Percentiles rank a stretch among this genome's conserved stretches.
Conservation (phyloP, 164 flowering plant genomes). For the Dillenia turbinata region DNA sequence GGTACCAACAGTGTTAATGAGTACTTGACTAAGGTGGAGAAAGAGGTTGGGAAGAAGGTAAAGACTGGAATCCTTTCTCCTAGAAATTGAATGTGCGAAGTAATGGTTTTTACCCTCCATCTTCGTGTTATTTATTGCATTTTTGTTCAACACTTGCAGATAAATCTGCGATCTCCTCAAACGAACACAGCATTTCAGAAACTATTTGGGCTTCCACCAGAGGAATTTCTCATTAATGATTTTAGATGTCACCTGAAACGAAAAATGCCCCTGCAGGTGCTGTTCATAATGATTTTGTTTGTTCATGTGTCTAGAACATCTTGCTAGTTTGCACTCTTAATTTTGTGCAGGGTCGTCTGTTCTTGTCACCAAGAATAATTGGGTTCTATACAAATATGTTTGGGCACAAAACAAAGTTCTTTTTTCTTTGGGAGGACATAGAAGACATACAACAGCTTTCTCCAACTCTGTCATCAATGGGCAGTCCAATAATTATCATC, state of each 20-base stretch:
- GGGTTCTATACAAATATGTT: constrained; percentile 88
- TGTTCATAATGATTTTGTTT: neutral
- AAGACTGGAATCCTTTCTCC: constrained; percentile 1
- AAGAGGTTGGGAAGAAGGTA: constrained; percentile 97
- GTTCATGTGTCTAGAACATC: neutral
- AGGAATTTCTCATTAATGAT: constrained; percentile 97
- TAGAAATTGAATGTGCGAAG: constrained; percentile 3
- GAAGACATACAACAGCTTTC: constrained; percentile 78
- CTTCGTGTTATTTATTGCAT: neutral
- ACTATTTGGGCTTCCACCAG: constrained; percentile 87
- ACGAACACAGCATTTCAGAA: constrained; percentile 93
- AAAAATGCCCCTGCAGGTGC: constrained; percentile 91
- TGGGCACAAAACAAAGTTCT: constrained; percentile 89
- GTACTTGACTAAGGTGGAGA: constrained; percentile 83
- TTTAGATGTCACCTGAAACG: constrained; percentile 93
- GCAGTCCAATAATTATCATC: constrained; percentile 78
- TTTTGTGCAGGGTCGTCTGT: constrained; percentile 83
- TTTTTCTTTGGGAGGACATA: constrained; percentile 94
- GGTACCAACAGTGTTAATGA: constrained; percentile 64
- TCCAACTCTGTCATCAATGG: constrained; percentile 84
- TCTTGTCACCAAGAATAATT: constrained; percentile 84
- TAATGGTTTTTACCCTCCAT: constrained; percentile 1
- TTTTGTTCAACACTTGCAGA: constrained; percentile 34
- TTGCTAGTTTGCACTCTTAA: constrained; percentile 5
- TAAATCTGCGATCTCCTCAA: constrained; percentile 84